Evolutionary conservation across 768 basidiomycete species (phyloP).

Genomic region (Trametes cingulata): DNA sequence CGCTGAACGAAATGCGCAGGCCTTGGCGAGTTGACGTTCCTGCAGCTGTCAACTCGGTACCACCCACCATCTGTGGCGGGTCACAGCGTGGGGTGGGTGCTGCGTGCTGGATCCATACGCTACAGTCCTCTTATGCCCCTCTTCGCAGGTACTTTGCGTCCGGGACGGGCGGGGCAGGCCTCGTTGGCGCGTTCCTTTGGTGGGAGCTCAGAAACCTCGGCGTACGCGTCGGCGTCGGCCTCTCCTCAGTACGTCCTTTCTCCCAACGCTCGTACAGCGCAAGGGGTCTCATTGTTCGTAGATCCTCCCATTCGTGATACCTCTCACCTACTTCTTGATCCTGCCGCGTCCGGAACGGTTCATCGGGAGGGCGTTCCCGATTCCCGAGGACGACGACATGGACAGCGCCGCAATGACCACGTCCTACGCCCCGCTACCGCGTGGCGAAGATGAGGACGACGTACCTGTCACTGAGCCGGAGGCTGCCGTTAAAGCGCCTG

Average conservation of each 20-base stretch:
- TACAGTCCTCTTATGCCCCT: background rate
- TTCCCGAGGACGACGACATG: slow-evolving; percentile 40
- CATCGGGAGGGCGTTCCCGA: slow-evolving; percentile 39
- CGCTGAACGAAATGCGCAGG: slow-evolving; percentile 45
- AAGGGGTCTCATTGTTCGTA: slow-evolving; percentile 33
- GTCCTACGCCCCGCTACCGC: slow-evolving; percentile 8
- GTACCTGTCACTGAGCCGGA: background rate
- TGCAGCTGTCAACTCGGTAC: slow-evolving; percentile 88
- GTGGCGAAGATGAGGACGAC: slow-evolving; percentile 1
- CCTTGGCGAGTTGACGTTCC: slow-evolving; percentile 90
- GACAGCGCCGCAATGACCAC: slow-evolving; percentile 3
- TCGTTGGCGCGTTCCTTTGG: slow-evolving; percentile 92
- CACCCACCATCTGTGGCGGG: slow-evolving; percentile 70
- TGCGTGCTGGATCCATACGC: background rate
- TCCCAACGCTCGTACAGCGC: background rate
- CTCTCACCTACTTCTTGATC: slow-evolving; percentile 73
- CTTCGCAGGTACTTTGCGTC: slow-evolving; percentile 79
- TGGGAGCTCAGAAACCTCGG: slow-evolving; percentile 89
- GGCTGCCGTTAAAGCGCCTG: slow-evolving; percentile 1
- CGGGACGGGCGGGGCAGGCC: slow-evolving; percentile 92
- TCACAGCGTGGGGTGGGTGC: slow-evolving; percentile 73
- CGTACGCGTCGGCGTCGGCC: slow-evolving; percentile 77
- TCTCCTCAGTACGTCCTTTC: slow-evolving; percentile 67
- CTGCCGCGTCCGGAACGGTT: slow-evolving; percentile 65
- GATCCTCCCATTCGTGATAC: slow-evolving; percentile 83